Base-by-base conservation (phyloP, 1,284 basidiomycete genomes). In the Wolfiporia cocos region DNA sequence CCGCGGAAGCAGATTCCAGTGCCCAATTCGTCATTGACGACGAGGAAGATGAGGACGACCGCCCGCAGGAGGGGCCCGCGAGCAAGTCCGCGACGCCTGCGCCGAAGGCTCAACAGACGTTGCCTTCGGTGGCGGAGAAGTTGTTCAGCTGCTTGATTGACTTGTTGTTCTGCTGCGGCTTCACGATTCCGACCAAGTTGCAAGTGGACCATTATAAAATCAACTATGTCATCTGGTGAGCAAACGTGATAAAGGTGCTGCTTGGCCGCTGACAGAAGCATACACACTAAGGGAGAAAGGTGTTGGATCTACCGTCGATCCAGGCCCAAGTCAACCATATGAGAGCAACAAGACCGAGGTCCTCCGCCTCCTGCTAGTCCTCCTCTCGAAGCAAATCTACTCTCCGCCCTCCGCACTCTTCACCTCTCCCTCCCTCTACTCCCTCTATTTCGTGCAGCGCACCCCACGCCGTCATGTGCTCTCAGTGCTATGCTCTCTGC, bases 321-420 rank as follows among this genome's bases (percentile, higher is more conserved):
- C 81, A 2, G 85, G 86, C 0, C 75, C 80, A 7, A 76, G 68
- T 41, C 68, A 79, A 29, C 68, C 78, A 33, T 81, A 81, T 44
- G 91, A 93, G 57, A 72, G 67, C 38, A 92, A 93, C 67, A 91
- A 86, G 63, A 80, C 77, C 2, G 91, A 93, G 67, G 88, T 93
- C 22, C 70, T 93, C 0, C 86, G 90, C 21, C 78, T 95, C 38
- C 70, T 95, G 24, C 78, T 92, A 26, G 76, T 94, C 39, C 70
- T 96, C 5, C 73, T 95, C 21, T 93, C 92, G 2, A 79, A 85
- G 37, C 89, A 92, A 52, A 90, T 94, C 48, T 95, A 93, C 63
- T 71, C 81, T 14, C 71, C 90, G 3, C 78, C 91, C 0, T 69
- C 75, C 10, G 71, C 78, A 2, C 63, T 93, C 14, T 76, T 90